These are phyloP conservation scores for Hypoxylon subgilvum DNA, from an alignment of 495 filamentous ascomycete genomes.

Conservation along the genomic window DNA sequence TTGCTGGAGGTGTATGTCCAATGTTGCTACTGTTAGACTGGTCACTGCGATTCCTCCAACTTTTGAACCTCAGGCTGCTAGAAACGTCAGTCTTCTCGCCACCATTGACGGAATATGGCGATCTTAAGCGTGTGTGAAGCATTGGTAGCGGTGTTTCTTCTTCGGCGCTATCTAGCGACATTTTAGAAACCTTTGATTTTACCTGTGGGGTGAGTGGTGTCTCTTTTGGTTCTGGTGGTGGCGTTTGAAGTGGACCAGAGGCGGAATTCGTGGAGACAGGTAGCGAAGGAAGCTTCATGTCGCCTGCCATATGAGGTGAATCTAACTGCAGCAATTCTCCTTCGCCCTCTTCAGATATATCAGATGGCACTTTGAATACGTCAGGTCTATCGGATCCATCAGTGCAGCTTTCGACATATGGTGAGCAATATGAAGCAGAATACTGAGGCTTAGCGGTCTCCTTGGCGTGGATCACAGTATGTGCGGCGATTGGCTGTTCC, in stretches of 20 bases:
- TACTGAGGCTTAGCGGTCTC: neutral
- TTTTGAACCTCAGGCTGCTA: too few relatives aligned
- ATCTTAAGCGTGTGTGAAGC: too few relatives aligned
- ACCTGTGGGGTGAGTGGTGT: neutral
- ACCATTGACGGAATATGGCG: too few relatives aligned
- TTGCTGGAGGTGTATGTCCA: too few relatives aligned
- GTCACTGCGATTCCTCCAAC: too few relatives aligned
- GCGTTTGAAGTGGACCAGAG: neutral
- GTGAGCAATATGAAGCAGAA: neutral
- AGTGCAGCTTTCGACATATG: neutral
- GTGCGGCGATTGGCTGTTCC: neutral
- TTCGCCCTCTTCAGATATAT: neutral
- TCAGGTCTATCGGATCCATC: too few relatives aligned
- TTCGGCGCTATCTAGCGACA: too few relatives aligned
- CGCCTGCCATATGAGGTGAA: neutral
- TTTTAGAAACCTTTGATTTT: neutral
- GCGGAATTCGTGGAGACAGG: neutral
- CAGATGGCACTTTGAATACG: too few relatives aligned
- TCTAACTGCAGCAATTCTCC: neutral
- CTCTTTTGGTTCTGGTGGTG: neutral
- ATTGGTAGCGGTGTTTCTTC: too few relatives aligned
- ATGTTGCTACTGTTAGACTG: too few relatives aligned
- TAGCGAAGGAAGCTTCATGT: neutral
- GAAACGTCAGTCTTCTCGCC: too few relatives aligned
- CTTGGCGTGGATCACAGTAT: neutral